Conservation (phyloP, 192 early-diverging fungal species). For the Pilobolus umbonatus region DNA sequence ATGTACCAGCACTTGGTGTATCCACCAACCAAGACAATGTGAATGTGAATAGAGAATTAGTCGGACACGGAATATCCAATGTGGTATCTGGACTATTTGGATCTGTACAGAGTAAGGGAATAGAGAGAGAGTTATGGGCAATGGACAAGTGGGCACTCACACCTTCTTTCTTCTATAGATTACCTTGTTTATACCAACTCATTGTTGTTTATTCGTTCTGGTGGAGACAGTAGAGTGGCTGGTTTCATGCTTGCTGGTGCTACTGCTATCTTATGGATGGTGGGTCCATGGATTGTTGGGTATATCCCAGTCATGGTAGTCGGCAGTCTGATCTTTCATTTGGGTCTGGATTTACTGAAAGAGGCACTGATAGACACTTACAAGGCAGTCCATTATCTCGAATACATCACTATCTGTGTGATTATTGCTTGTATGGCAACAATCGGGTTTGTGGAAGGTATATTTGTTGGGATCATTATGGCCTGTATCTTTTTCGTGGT, state of each 20-base stretch:
- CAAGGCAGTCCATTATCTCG: constrained; percentile 76
- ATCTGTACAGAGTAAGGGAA: constrained; percentile 62
- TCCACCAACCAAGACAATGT: constrained; percentile 83
- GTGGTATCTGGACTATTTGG: constrained; percentile 74
- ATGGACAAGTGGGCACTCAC: neutral
- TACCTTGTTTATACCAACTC: constrained; percentile 93
- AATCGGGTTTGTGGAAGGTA: constrained; percentile 96
- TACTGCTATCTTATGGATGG: constrained; percentile 72
- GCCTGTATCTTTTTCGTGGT: constrained; percentile 95
- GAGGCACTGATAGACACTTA: constrained; percentile 88
- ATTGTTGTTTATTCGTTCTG: constrained; percentile 87
- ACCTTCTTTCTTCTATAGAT: constrained; percentile 40
- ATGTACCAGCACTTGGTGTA: constrained; percentile 89
- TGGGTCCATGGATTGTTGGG: constrained; percentile 81
- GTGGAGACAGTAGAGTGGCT: constrained; percentile 82
- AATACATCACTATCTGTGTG: constrained; percentile 83
- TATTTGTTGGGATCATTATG: constrained; percentile 86
- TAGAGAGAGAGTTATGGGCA: neutral
- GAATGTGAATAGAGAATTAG: constrained; percentile 89
- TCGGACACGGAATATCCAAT: constrained; percentile 91
- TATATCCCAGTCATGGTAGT: constrained; percentile 95
- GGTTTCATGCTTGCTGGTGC: constrained; percentile 77
- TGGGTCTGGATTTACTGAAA: constrained; percentile 90
- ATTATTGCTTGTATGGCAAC: constrained; percentile 87
- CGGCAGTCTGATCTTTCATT: constrained; percentile 91